Conservation (phyloP, 257 asterid genomes). For the Scutellaria minor region DNA sequence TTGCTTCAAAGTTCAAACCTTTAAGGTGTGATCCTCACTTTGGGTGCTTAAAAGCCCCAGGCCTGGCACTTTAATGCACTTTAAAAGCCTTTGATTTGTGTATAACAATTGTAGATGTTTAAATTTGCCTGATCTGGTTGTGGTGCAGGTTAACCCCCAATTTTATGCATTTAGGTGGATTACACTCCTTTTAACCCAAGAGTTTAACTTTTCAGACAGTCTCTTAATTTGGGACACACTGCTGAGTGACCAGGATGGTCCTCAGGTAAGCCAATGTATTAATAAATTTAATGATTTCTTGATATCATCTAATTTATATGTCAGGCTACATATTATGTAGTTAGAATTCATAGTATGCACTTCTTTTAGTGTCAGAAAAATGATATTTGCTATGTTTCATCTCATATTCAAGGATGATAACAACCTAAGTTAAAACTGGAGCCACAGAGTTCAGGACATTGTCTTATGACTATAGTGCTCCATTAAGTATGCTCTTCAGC, state of each 20-base stretch:
- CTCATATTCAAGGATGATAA: neutral
- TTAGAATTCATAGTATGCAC: conserved; percentile 1
- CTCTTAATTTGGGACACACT: conserved; percentile 92
- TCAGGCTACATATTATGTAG: neutral
- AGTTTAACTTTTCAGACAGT: conserved; percentile 80
- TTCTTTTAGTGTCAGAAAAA: conserved; percentile 2
- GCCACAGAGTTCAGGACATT: neutral
- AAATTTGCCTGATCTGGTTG: conserved; percentile 26
- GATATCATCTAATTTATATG: neutral
- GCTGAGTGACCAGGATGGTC: conserved; percentile 96
- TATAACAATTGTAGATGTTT: conserved; percentile 22
- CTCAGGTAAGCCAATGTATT: conserved; percentile 64
- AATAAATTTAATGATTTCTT: conserved; percentile 15
- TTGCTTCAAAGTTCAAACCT: conserved; percentile 12
- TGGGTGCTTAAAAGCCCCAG: neutral
- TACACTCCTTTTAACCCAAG: conserved; percentile 95
- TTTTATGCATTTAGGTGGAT: conserved; percentile 99
- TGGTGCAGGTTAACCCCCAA: conserved; percentile 92
- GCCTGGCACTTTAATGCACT: neutral
- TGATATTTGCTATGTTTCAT: neutral
- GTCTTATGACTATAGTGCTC: neutral
- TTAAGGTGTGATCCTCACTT: neutral
- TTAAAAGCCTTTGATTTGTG: conserved; percentile 15
- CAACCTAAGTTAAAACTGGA: neutral
- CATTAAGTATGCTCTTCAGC: neutral